Evolutionary conservation across 208 protist species (phyloP).

Genomic region (Leishmania braziliensis): DNA sequence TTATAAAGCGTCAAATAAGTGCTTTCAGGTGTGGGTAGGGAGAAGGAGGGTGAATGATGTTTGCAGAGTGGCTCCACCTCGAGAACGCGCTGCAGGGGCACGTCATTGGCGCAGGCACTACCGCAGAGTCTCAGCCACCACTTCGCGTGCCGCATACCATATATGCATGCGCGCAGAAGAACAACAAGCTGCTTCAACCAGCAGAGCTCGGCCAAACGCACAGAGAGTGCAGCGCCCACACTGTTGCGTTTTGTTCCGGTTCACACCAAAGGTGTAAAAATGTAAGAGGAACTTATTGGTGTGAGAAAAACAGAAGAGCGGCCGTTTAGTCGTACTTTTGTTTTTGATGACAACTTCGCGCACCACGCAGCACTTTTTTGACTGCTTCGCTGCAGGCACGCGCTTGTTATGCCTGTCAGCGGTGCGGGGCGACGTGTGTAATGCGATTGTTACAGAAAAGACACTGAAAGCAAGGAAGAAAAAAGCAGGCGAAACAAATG

Average conservation of each 20-base stretch:
- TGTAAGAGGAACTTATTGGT: not conserved
- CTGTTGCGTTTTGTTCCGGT: not conserved
- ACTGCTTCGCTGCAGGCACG: not conserved
- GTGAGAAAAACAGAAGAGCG: not conserved
- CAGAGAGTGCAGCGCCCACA: not conserved
- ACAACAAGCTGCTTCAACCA: not conserved
- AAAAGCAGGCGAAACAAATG: not conserved
- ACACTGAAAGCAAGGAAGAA: slow-evolving; percentile 6
- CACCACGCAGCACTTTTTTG: not conserved
- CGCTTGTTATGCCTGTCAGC: not conserved
- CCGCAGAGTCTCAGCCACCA: not conserved
- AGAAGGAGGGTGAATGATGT: not conserved
- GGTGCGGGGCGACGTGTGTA: not conserved
- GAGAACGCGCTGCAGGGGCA: not conserved
- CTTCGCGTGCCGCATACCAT: not conserved
- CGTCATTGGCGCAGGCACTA: not conserved
- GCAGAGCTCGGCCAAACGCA: not conserved
- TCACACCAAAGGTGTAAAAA: not conserved
- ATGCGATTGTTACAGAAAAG: too few species aligned
- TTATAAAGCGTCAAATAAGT: not conserved
- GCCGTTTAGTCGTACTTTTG: not conserved
- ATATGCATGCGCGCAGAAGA: not conserved
- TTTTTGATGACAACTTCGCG: not conserved
- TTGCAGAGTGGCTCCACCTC: not conserved
- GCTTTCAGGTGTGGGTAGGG: not conserved